Base-by-base conservation (phyloP, 1,139 yeast species). In the Zygosaccharomyces sapae region DNA sequence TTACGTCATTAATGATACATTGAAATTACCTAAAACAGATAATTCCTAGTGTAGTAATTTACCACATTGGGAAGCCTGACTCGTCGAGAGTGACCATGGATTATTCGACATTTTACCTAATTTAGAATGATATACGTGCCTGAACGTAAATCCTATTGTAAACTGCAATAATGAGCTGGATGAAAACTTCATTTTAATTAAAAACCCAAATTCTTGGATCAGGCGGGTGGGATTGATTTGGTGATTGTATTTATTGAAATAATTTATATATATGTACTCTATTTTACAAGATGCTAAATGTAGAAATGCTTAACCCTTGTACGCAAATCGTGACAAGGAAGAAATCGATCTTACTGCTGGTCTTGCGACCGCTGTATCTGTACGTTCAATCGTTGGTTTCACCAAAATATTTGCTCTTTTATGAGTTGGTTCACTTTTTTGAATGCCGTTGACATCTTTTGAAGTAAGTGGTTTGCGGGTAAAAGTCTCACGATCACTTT, bases 331-430 rank as follows among this genome's bases (percentile, higher is more conserved):
- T 33, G 55, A 41, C 12, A 52, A 40, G 22, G 46, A 41, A 10
- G 50, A 50, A 25, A 45, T 44, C n/a, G 48, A 46, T 34, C 53
- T 50, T 10, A 38, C 37, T 10, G 51, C 47, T 7, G 50, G 50
- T 33, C 47, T 38, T 16, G 41, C 38, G 33, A 29, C 38, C 36
- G 42, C 9, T 18, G 22, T 7, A 27, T 36, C 13, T 10, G 36
- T 37, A 18, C n/a, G 16, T 4, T 13, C 24, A 9, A 37, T 22
- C 6, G 31, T 35, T 22, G 51, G 46, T 8, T 40, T 33, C 6
- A 48, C 47, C 10, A 48, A 22, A 25, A 48, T 45, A 12, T 42
- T 40, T 19, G 35, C 43, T 12, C 16, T 20, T 13, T 41, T 36
- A 6, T 20, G 12, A 27, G 43, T 9, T 33, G n/a, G 2, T 12